Evolutionary conservation across 1,139 yeast genomes (phyloP), one percentile per base, ranked within the genome.

Genomic region (Geotrichum candidum): DNA sequence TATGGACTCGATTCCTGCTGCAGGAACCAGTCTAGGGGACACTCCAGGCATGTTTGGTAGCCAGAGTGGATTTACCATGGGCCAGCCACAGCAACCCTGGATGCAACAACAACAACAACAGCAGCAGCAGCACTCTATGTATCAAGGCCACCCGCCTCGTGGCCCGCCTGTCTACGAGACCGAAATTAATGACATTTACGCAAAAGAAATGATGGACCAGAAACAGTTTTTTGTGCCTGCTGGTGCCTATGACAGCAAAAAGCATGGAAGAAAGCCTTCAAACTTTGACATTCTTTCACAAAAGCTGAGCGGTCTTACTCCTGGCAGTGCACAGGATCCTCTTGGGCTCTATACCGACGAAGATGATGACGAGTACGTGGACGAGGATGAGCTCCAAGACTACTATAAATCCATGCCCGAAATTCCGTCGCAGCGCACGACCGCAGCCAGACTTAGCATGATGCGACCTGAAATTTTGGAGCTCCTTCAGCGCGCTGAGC

Each of bases 391-490:
- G 22, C 2, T 4, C 18, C 6, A 15, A 3, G 6, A n/a, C 46
- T 41, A 41, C 46, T 41, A 41, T 15, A 41, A 41, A n/a, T 18
- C 46, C 3, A 41, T 41, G 46, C 46, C 46, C 46, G 46, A 41
- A 13, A 41, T n/a, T 3, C 46, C 46, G 7, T 18, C 46, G n/a
- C 46, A 18, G 22, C 46, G 46, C 6, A 41, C 46, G 2, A 41
- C 46, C 15, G 46, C 46, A 15, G n/a, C 46, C 2, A 15, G 22
- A 6, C 46, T 41, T 22, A 41, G n/a, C 46, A 41, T 41, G 46
- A 46, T 55, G 57, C 38, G 57, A 7, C 57, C 57, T 29, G 53
- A 55, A 22, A 55, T 55, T 29, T 13, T 48, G 2, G 57, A 55
- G 45, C 45, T 55, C 7, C 46, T 46, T 45, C 27, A 29, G 22